Base-by-base conservation (phyloP, 768 basidiomycete genomes). In the Lactarius evosmus region DNA sequence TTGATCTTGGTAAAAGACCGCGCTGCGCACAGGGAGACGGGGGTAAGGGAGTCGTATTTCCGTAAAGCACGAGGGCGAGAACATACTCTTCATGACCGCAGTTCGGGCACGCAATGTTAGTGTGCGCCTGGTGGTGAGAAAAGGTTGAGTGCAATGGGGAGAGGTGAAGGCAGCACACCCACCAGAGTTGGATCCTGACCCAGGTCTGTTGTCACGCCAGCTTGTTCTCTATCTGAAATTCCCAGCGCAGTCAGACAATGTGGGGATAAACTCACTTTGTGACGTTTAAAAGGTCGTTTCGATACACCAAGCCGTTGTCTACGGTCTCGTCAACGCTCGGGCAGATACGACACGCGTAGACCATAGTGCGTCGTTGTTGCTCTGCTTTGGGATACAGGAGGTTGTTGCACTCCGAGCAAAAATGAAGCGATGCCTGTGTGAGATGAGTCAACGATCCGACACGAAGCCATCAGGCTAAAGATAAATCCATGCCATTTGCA, bases 1-100 rank as follows among this genome's bases (percentile, higher is more conserved):
- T 74, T 98, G 96, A 75, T 98, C 96, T 75, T 98, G 96, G 75
- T 90, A 98, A 72, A 91, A 85, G 5, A 98, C 95, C 56, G 93
- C 85, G 72, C 95, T 98, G 71, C 9, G 11, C 30, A 57, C 34
- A 12, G 6, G 12, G 25, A 61, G 53, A 67, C 32, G 57, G 58
- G 9, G n/a, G 51, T 8, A 14, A 17, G 54, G 63, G 27, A 51
- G 51, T 38, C 52, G 44, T 19, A 14, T 27, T 7, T 50, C 33
- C 19, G 12, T 41, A 27, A 30, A 17, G 25, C 25, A 17, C 16
- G 6, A 58, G 50, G 34, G 53, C 32, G 36, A 27, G 38, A n/a
- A 78, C 89, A 69, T 72, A 94, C 93, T 94, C 92, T 69, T 90
- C 85, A 67, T 90, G 79, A 40, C 86, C 85, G 69, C 95, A 98